Evolutionary conservation across 73 alveolate genomes (phyloP), one percentile per base, ranked within the genome.

Genomic region (Durusdinium trenchii): DNA sequence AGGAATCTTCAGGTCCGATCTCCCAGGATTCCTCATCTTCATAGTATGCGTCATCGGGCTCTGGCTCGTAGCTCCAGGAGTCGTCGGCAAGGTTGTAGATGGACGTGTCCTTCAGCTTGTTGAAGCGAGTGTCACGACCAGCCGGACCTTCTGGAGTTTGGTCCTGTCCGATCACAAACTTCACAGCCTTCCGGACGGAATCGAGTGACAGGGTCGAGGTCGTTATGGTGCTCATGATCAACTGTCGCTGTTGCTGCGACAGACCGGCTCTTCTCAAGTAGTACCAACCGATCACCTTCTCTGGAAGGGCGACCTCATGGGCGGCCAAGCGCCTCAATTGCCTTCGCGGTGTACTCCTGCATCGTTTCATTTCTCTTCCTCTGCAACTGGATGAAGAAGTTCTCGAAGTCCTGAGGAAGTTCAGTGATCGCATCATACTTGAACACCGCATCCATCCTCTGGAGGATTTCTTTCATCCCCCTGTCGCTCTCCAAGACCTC

Each of bases 391-490:
- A 81, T 5, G 69, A 81, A 81, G 69, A 81, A 81, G 46, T 45
- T 9, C 51, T 83, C 94, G 23, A 83, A 83, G 52, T 83, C 94
- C 3, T 48, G 3, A 7, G 94, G 94, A 36, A 83, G 76, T 38
- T 83, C 94, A 47, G 94, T 83, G 23, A 83, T n/a, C 36, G 75
- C 76, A 18, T 83, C 94, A 48, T 32, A 51, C 94, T 83, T 83
- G 75, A 83, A 83, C 76, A 51, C 94, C 50, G 30, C 4, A 38
- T 83, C 94, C 43, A 83, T 16, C 36, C 94, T 16, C 10, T 48
- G 76, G 48, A 83, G 3, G 54, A 83, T n/a, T 52, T 0, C 0
- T 36, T 51, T 35, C 75, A 48, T n/a, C 20, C 52, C 94, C 12
- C 32, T 51, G 0, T 28, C 52, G 16, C 40, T 45, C 51, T 83